phyloP scores from a whole-genome alignment of 345 rosid species.

The Dimocarpus longan region DNA sequence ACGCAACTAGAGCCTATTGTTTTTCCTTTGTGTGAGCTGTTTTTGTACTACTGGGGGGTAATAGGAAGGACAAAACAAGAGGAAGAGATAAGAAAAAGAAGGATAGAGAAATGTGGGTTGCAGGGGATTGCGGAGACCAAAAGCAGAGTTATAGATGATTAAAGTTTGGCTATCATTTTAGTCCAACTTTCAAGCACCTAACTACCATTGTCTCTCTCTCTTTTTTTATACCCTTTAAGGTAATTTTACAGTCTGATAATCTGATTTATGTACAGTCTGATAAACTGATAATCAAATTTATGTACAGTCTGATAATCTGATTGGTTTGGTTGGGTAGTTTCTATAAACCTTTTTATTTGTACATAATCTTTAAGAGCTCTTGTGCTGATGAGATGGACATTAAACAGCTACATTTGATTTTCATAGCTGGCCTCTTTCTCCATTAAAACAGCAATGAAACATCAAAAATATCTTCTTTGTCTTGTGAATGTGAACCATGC shows the following conservation, averaged over 20 bases:
- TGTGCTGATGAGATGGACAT: background rate
- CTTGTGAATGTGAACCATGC: background rate
- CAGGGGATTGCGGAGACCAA: conserved; percentile 32
- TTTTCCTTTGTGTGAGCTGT: background rate
- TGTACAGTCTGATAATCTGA: background rate
- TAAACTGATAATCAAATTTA: background rate
- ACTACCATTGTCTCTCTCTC: conserved; percentile 24
- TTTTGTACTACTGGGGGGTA: background rate
- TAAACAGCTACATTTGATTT: background rate
- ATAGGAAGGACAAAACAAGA: conserved; percentile 9
- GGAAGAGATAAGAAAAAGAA: conserved; percentile 23
- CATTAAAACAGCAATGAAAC: background rate
- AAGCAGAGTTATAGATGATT: conserved; percentile 42
- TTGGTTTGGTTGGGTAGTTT: background rate
- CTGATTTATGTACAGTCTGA: background rate
- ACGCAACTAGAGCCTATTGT: conserved; percentile 1
- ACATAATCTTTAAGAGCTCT: background rate
- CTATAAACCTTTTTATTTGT: background rate
- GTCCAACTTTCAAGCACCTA: conserved; percentile 35
- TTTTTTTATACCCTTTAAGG: background rate
- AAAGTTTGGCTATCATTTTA: conserved; percentile 40
- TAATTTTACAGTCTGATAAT: background rate
- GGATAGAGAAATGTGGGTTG: conserved; percentile 24
- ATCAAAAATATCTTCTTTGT: conserved; percentile 12
- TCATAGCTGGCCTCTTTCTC: background rate